Base-by-base conservation (phyloP, 129 eudicot species). In the Tagetes patula region DNA sequence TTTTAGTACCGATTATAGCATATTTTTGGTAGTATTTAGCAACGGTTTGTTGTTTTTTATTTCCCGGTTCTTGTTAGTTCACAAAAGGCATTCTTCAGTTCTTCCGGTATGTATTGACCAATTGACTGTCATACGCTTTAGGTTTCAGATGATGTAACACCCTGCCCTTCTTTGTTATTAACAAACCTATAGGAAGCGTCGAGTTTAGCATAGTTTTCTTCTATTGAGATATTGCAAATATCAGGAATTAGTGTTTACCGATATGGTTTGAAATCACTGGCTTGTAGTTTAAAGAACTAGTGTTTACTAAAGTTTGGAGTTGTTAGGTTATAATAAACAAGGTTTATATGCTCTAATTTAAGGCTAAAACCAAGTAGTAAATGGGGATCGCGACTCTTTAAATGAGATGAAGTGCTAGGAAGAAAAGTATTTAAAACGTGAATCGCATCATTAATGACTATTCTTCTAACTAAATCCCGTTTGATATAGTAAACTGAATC, bases 291-390 rank as follows among this genome's bases (percentile, higher is more conserved):
- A 45, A 66, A 66, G 34, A 6, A 6, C 52, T 3, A 13, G 0
- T 54, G 30, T 39, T n/a, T 54, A 10, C 14, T 73, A 34, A 32
- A 43, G 42, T n/a, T 31, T 14, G 37, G 40, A 61, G 70, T 48
- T 61, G 36, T 32, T 45, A 45, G 69, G 37, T 58, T 27, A 10
- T 12, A 11, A n/a, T 39, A 40, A 12, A 30, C 30, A 31, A 20
- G 67, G 55, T 72, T 27, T 40, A 53, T 71, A 54, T 42, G 32
- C 56, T 72, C 13, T 32, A 20, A 31, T 8, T 49, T 50, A 53
- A 67, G 30, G 11, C 5, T 41, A 30, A 30, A 69, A 47, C 33
- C 48, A 49, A 70, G 11, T 50, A 70, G 12, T 11, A 50, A 39
- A 49, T 52, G 36, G 11, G 61, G n/a, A 32, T 32, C 6, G 1